Base-by-base conservation (phyloP, 352 stramenopile genomes). In the Pythium rhizo-oryzae region DNA sequence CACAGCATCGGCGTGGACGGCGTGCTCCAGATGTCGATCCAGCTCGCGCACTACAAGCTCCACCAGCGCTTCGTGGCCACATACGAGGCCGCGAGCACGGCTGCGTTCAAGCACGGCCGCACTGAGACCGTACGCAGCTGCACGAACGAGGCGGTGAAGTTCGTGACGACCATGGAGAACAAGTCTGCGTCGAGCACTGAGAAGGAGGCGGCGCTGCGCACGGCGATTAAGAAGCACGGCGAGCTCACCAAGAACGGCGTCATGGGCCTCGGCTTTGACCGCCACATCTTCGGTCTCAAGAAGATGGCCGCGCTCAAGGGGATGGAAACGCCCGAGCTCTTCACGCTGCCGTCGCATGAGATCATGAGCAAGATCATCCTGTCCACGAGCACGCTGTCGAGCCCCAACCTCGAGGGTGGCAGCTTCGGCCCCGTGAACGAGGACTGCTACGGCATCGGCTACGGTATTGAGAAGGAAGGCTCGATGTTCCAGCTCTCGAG, bases 11-110 rank as follows among this genome's bases (percentile, higher is more conserved):
- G 89, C 51, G 89, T 88, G 24, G 91, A 97, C 70, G 91, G 90
- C n/a, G 77, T 97, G 66, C 93, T 96, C 88, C 91, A 97, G 72
- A 96, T 97, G 89, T 78, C 86, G 18, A 95, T 97, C 64, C 91
- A 97, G 74, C 71, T 97, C 25, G 91, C 89, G 65, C 87, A 97
- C 76, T 94, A 83, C 71, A 87, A 89, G 73, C 70, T 93, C 30
- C 85, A 96, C 67, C 68, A 91, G 49, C 78, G 71, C 67, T 96
- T 95, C 67, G 87, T 91, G 16, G 70, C 91, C 33, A 97, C 91
- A 35, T 97, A 97, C 73, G 91, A 97, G 70, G 89, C 77, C 25
- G 89, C 89, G 13, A 95, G 85, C 67, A 97, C 91, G 30, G 90
- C 90, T 0, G 91, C 89, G n/a, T 97, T 97, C 67, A 97, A 97